Evolutionary conservation across 495 filamentous ascomycete species (phyloP).

Genomic region (Astrothelium macrocarpum): DNA sequence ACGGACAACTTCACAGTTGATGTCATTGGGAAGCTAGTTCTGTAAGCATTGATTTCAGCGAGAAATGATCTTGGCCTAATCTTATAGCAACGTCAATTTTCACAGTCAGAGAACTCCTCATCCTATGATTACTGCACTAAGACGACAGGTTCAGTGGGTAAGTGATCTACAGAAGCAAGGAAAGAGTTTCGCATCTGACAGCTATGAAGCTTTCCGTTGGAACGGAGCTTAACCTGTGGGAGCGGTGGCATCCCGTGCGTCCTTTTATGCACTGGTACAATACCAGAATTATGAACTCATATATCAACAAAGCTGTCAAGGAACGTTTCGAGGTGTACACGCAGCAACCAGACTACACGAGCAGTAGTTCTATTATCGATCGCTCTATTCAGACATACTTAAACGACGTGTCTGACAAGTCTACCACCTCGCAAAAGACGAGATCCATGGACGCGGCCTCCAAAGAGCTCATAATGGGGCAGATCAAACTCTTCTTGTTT

Average conservation of each 20-base stretch:
- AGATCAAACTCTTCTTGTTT: conserved; percentile 36
- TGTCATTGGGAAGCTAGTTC: conserved; percentile 35
- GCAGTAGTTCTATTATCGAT: conserved; percentile 24
- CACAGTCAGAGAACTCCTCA: conserved; percentile 29
- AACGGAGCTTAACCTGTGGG: conserved; percentile 18
- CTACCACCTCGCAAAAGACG: background rate
- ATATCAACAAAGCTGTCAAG: conserved; percentile 29
- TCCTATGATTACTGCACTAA: conserved; percentile 28
- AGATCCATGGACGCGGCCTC: conserved; percentile 21
- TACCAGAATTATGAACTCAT: conserved; percentile 26
- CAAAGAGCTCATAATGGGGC: conserved; percentile 21
- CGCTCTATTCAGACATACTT: conserved; percentile 31
- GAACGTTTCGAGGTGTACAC: conserved; percentile 22
- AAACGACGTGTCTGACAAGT: conserved; percentile 5
- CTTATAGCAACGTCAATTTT: conserved; percentile 18
- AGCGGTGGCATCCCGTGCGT: conserved; percentile 18
- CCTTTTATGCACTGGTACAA: conserved; percentile 27
- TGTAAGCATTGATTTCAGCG: conserved; percentile 20
- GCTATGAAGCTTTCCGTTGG: conserved; percentile 11
- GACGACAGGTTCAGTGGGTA: conserved; percentile 23
- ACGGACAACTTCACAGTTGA: conserved; percentile 35
- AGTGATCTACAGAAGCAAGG: background rate
- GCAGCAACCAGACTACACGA: background rate
- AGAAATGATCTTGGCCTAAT: background rate
- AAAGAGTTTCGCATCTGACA: background rate